Evolutionary conservation across 495 filamentous ascomycete genomes (phyloP), one percentile per base, ranked within the genome.

Genomic region (Annulohypoxylon maeteangense): DNA sequence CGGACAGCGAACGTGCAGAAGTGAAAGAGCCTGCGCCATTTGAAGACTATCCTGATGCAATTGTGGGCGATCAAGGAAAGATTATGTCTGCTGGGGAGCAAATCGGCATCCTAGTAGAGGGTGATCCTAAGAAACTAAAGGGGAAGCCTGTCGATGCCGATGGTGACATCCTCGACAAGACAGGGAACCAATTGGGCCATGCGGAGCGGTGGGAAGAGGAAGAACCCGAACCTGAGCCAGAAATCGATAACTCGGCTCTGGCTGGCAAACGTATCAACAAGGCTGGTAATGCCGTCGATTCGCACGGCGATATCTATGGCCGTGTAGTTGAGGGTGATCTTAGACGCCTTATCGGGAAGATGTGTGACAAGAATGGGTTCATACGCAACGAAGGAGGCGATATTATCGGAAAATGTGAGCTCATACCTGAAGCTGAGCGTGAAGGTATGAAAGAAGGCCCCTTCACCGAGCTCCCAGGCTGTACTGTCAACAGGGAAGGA

Each of bases 191-290:
- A 48, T 90, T 93, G 68, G 93, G 93, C 56, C 89, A 87, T 56
- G 91, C 90, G 12, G 90, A 93, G 79, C 88, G 87, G 5, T 93
- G 87, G 76, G 85, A 92, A 59, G 62, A 62, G 12, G 70, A 75
- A 36, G 77, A 80, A 59, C 61, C 76, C 0, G 84, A 85, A 50
- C 69, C 84, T 79, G 31, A 89, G 86, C 68, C 83, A 79, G 81
- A 87, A 64, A 73, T 80, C 3, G 92, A 96, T 70, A 82, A 88
- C 48, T 93, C 90, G 2, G 78, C 85, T 12, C 83, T 96, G 4
- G 92, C 92, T 4, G 93, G 93, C 58, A 93, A 93, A 85, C 86
- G 89, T 4, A 91, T 95, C 75, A 97, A 97, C 81, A 95, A 95
- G 79, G 85, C 84, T 7, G 93, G 93, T 50, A 94, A 95, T 47